A percentile compares a stretch with the other conserved stretches of the same genome.
Conservation (phyloP, 2,329 filamentous ascomycete genomes). For the Alternaria triticimaculans region DNA sequence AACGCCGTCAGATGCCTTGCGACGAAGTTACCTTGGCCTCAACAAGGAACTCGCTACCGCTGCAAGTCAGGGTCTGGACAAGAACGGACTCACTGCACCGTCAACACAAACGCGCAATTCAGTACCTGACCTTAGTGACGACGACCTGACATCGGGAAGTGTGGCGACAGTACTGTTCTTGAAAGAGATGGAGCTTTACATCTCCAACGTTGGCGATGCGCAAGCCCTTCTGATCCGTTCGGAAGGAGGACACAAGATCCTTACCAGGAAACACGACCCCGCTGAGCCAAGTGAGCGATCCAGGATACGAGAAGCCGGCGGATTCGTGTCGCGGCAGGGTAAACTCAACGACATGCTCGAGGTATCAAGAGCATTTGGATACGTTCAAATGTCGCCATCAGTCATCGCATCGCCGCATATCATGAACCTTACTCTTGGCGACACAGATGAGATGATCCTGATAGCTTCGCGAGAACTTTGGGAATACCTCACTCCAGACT, state of each 20-base stretch:
- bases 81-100: slow-evolving; percentile 53
- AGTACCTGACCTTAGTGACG: slow-evolving; percentile 79
- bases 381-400: slow-evolving; percentile 88
- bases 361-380: slow-evolving; percentile 94
- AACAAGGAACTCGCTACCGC: slow-evolving; percentile 94
- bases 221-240: slow-evolving; percentile 95
- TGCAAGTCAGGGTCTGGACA: slow-evolving; percentile 80
- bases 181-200: slow-evolving; percentile 86
- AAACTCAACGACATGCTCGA: slow-evolving; percentile 90
- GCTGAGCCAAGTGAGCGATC: slow-evolving; percentile 83
- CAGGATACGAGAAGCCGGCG: slow-evolving; percentile 90
- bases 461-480: slow-evolving; percentile 92
- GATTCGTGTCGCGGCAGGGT: slow-evolving; percentile 93
- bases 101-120: slow-evolving; percentile 69
- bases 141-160: slow-evolving; percentile 88
- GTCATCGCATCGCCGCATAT: slow-evolving; percentile 91
- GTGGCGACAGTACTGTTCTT: slow-evolving; percentile 93
- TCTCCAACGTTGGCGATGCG: slow-evolving; percentile 94
- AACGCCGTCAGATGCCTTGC: slow-evolving; percentile 79
- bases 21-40: slow-evolving; percentile 83
- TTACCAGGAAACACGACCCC: slow-evolving; percentile 93
- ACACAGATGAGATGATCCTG: slow-evolving; percentile 92
- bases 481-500: slow-evolving; percentile 89
- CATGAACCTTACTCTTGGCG: slow-evolving; percentile 76
- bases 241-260: slow-evolving; percentile 79